Evolutionary conservation across 2,329 filamentous ascomycete genomes (phyloP).

Genomic region (Rhytidhysteron rufulum): DNA sequence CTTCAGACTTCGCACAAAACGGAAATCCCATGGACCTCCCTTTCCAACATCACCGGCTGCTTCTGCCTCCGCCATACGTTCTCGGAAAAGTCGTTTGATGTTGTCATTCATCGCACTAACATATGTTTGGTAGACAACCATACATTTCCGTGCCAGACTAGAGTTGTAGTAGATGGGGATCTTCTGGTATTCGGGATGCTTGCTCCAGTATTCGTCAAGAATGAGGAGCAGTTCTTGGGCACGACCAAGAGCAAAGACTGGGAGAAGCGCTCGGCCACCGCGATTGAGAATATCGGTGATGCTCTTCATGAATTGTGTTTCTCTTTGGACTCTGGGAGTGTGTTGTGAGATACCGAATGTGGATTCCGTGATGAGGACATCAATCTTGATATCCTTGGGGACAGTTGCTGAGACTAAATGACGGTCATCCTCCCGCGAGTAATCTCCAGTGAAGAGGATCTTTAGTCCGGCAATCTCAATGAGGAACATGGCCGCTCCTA

Average conservation of each 20-base stretch:
- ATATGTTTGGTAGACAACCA: slow-evolving; percentile 98
- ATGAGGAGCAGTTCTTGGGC: slow-evolving; percentile 94
- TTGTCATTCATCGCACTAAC: slow-evolving; percentile 99
- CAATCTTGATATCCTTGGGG: slow-evolving; percentile 82
- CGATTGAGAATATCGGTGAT: slow-evolving; percentile 88
- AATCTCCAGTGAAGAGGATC: slow-evolving; percentile 96
- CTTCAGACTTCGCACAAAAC: slow-evolving; percentile 86
- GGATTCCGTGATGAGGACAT: slow-evolving; percentile 95
- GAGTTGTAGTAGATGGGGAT: slow-evolving; percentile 97
- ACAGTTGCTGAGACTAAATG: slow-evolving; percentile 94
- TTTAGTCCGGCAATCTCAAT: slow-evolving; percentile 96
- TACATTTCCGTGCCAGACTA: slow-evolving; percentile 91
- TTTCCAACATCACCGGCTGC: slow-evolving; percentile 68
- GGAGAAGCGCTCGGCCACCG: slow-evolving; percentile 87
- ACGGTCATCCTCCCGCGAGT: slow-evolving; percentile 90
- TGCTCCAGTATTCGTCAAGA: slow-evolving; percentile 93
- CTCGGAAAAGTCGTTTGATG: slow-evolving; percentile 91
- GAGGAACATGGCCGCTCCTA: slow-evolving; percentile 96
- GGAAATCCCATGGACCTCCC: slow-evolving; percentile 95
- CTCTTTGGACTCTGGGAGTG: slow-evolving; percentile 83
- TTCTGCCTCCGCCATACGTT: slow-evolving; percentile 87
- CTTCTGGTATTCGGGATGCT: slow-evolving; percentile 82
- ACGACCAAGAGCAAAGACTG: slow-evolving; percentile 89
- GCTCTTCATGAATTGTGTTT: slow-evolving; percentile 91
- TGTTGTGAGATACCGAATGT: slow-evolving; percentile 96